A percentile compares a stretch with the other conserved stretches of the same genome.
Conservation (phyloP, 2,329 filamentous ascomycete genomes). For the Immersiporthe knoxdaviesiana region DNA sequence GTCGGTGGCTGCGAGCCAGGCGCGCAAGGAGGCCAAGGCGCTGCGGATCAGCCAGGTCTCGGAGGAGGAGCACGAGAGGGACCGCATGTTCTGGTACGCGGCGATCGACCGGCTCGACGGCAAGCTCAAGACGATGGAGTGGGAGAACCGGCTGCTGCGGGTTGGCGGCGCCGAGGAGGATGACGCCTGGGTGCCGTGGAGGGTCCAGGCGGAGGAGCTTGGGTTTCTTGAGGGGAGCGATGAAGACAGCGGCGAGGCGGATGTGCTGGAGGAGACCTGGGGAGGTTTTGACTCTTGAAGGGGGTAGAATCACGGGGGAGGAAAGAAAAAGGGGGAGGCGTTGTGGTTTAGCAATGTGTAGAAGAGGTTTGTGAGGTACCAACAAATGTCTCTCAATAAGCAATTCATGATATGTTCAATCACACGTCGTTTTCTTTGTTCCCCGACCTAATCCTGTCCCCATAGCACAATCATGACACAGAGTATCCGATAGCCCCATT, state of each 20-base stretch:
- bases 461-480: too few species aligned
- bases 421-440: not conserved
- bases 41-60: not conserved
- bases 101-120: not conserved
- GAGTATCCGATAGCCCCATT: too few species aligned
- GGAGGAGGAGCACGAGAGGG: not conserved
- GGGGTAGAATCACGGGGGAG: not conserved
- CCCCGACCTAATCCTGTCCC: too few species aligned
- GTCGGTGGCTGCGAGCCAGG: not conserved
- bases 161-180: not conserved
- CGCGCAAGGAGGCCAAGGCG: not conserved
- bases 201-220: not conserved
- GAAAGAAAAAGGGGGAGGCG: not conserved
- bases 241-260: not conserved
- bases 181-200: not conserved
- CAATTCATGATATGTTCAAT: not conserved
- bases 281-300: not conserved
- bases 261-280: not conserved
- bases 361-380: not conserved
- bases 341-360: not conserved
- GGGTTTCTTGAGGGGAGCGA: not conserved
- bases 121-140: not conserved
- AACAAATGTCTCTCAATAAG: not conserved
- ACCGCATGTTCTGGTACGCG: not conserved
- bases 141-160: not conserved